phyloP scores from a whole-genome alignment of 257 asterid genomes.

The Petrea volubilis region DNA sequence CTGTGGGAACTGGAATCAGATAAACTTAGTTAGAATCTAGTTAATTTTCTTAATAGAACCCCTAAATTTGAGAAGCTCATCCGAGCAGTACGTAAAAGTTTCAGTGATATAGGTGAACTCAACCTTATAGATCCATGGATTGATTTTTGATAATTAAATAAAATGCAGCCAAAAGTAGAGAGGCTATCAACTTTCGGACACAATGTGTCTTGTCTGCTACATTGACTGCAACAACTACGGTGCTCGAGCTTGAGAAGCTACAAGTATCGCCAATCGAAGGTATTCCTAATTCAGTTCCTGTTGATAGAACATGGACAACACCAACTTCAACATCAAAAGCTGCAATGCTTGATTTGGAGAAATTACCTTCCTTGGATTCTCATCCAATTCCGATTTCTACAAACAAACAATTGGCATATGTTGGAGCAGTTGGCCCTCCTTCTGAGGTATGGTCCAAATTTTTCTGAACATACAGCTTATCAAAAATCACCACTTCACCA shows the following conservation, averaged over 20 bases:
- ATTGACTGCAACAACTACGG: slow-evolving; percentile 48
- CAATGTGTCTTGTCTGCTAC: slow-evolving; percentile 71
- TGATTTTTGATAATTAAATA: slow-evolving; percentile 20
- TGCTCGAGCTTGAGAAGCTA: slow-evolving; percentile 71
- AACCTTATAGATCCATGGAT: slow-evolving; percentile 17
- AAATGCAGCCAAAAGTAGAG: slow-evolving; percentile 80
- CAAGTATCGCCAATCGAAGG: slow-evolving; percentile 59
- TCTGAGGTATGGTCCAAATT: slow-evolving; percentile 54
- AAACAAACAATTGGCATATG: slow-evolving; percentile 55
- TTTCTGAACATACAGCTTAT: not conserved
- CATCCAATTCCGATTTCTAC: slow-evolving; percentile 49
- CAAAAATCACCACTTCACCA: not conserved
- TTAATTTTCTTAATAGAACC: slow-evolving; percentile 13
- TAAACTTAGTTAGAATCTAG: not conserved
- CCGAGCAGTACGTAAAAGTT: not conserved
- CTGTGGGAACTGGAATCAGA: not conserved
- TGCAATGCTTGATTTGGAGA: slow-evolving; percentile 67
- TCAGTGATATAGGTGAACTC: slow-evolving; percentile 1
- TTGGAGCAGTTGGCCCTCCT: slow-evolving; percentile 49
- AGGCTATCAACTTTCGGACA: slow-evolving; percentile 47
- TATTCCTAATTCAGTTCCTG: slow-evolving; percentile 47
- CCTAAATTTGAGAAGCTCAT: not conserved
- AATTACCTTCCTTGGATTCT: slow-evolving; percentile 55
- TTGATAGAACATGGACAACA: slow-evolving; percentile 58
- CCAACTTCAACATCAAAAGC: slow-evolving; percentile 40